Conservation (phyloP, 2,329 filamentous ascomycete genomes). For the Penicillium sp. region DNA sequence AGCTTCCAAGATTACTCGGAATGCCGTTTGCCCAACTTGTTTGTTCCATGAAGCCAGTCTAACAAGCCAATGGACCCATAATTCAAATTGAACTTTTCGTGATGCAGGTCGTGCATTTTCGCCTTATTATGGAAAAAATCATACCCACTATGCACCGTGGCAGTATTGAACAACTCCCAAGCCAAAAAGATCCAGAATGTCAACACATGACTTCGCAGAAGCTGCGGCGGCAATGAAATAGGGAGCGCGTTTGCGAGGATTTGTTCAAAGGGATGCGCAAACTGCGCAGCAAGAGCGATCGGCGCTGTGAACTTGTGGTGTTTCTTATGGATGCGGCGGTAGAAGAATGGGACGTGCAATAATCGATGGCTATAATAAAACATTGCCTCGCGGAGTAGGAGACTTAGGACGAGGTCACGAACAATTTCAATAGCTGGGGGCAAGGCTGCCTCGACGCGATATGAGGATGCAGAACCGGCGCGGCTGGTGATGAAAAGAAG, state of each 20-base stretch:
- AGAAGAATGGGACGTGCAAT: slow-evolving; percentile 51
- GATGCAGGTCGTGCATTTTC: slow-evolving; percentile 56
- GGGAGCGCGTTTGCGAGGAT: slow-evolving; percentile 55
- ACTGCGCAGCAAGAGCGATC: slow-evolving; percentile 56
- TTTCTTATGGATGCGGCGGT: slow-evolving; percentile 54
- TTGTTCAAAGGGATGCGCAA: slow-evolving; percentile 58
- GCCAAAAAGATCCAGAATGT: slow-evolving; percentile 53
- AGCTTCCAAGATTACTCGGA: slow-evolving; percentile 6
- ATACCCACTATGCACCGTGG: slow-evolving; percentile 58
- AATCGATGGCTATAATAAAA: slow-evolving; percentile 59
- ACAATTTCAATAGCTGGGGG: slow-evolving; percentile 40
- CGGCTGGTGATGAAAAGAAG: slow-evolving; percentile 19
- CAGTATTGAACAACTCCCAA: slow-evolving; percentile 52
- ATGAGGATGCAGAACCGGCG: slow-evolving; percentile 23
- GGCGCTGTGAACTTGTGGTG: slow-evolving; percentile 59
- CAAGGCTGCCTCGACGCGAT: slow-evolving; percentile 40
- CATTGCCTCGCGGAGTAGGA: slow-evolving; percentile 48
- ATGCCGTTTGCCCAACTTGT: slow-evolving; percentile 22
- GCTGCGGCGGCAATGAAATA: slow-evolving; percentile 49
- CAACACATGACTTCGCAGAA: slow-evolving; percentile 51
- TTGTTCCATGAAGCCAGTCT: slow-evolving; percentile 57
- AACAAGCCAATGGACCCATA: slow-evolving; percentile 54
- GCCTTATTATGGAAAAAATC: slow-evolving; percentile 51
- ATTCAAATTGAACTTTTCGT: slow-evolving; percentile 56
- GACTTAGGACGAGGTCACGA: slow-evolving; percentile 43